Conservation (phyloP, 805 yeast genomes). For the Metschnikowia cerradonensis region DNA sequence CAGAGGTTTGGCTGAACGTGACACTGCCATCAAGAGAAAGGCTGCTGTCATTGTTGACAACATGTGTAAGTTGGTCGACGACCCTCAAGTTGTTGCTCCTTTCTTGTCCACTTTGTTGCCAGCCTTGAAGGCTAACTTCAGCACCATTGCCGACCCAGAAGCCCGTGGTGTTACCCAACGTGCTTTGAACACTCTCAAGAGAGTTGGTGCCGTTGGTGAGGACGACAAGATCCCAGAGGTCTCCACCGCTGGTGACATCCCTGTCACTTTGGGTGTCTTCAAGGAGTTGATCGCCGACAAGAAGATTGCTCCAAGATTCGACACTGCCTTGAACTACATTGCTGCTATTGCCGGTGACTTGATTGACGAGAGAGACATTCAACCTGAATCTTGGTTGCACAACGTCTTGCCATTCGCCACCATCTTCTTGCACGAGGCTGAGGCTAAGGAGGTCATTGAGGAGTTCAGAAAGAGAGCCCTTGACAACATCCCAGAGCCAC, state of each 20-base stretch:
- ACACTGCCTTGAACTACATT: slow-evolving; percentile 70
- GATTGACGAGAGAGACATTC: slow-evolving; percentile 93
- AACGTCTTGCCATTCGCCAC: slow-evolving; percentile 91
- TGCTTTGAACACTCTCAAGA: slow-evolving; percentile 94
- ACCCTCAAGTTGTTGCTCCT: slow-evolving; percentile 99
- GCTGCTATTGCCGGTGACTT: slow-evolving; percentile 98
- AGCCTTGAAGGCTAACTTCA: slow-evolving; percentile 88
- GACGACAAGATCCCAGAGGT: slow-evolving; percentile 93
- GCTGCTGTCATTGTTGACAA: slow-evolving; percentile 99
- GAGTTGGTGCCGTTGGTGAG: slow-evolving; percentile 96
- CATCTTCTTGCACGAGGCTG: slow-evolving; percentile 89
- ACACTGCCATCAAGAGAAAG: slow-evolving; percentile 98
- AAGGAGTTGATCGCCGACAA: slow-evolving; percentile 64
- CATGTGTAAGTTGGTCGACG: slow-evolving; percentile 99
- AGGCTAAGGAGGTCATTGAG: slow-evolving; percentile 86
- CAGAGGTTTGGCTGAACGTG: slow-evolving; percentile 99
- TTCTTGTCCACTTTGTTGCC: slow-evolving; percentile 95
- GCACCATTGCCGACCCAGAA: slow-evolving; percentile 99
- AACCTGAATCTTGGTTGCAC: slow-evolving; percentile 87
- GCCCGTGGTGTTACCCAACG: slow-evolving; percentile 98
- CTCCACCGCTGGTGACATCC: slow-evolving; percentile 96
- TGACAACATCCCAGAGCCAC: slow-evolving; percentile 97
- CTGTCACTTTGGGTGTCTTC: slow-evolving; percentile 81
- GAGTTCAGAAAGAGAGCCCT: slow-evolving; percentile 94
- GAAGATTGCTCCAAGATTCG: slow-evolving; percentile 74